Base-by-base conservation (phyloP, 1,284 basidiomycete species). In the Afroboletus lepidellus region DNA sequence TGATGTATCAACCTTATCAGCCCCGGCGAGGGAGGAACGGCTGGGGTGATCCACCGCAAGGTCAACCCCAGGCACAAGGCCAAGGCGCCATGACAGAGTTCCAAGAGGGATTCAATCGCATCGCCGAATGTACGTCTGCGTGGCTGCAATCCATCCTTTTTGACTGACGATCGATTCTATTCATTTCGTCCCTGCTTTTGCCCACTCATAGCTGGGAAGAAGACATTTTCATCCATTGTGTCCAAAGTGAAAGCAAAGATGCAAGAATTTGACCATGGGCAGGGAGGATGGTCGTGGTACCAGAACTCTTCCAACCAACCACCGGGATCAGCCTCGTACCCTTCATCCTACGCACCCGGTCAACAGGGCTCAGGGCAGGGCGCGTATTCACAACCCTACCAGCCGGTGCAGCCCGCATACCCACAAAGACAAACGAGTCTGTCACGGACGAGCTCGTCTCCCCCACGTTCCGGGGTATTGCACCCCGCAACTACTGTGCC, bases 231-330 rank as follows among this genome's bases (percentile, higher is more conserved):
- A 41, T 79, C 74, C 11, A 69, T 92, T 29, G 74, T 90, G 42
- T 81, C 80, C 29, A 90, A 85, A 64, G 85, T 90, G 43, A 90
- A 83, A 63, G 81, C 87, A 9, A 91, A 90, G 77, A 83, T 90
- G 57, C 83, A 86, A 61, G 90, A 91, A 60, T 82, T 83, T 55
- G 87, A 91, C 34, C 79, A 82, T 57, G 64, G 66, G 16, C 58
- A 66, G 41, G 61, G n/a, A n/a, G n/a, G 63, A 30, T 68, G 73
- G 48, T 52, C 54, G 12, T 55, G 61, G 20, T 27, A 57, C 15
- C 60, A 63, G 48, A 48, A 29, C 2, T 32, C 50, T 43, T 38
- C 46, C 1, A 41, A 34, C 13, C 60, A 60, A 30, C 4, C 23
- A 39, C 15, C 34, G 9, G 33, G 3, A 13, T 5, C 45, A 16